Evolutionary conservation across 1,284 basidiomycete species (phyloP).

Genomic region (Coniferiporia weirii): DNA sequence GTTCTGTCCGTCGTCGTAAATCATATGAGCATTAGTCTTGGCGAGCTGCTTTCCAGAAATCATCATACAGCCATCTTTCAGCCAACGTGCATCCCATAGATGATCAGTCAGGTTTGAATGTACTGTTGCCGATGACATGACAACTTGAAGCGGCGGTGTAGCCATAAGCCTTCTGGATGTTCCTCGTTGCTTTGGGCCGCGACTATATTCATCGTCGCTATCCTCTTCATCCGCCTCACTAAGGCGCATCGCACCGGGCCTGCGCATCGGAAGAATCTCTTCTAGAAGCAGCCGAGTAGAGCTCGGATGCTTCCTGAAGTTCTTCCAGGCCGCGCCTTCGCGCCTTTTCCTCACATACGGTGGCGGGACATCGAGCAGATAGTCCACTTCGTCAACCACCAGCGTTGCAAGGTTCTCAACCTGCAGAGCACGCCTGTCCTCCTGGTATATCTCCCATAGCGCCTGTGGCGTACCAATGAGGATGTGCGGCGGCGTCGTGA

Average conservation of each 20-base stretch:
- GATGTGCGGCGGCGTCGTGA: constrained; percentile 50
- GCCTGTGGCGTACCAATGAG: constrained; percentile 70
- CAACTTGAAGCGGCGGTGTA: constrained; percentile 10
- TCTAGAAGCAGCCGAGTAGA: constrained; percentile 56
- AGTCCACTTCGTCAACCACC: constrained; percentile 72
- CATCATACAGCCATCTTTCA: constrained; percentile 5
- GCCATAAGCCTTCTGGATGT: neutral
- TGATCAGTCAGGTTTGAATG: constrained; percentile 9
- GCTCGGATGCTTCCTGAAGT: constrained; percentile 48
- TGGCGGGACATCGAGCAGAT: constrained; percentile 50
- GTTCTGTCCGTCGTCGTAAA: constrained; percentile 26
- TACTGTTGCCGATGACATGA: constrained; percentile 18
- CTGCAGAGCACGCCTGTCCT: constrained; percentile 39
- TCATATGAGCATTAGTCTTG: constrained; percentile 22
- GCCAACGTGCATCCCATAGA: constrained; percentile 12
- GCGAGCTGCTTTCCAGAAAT: constrained; percentile 15
- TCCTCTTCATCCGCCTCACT: constrained; percentile 1
- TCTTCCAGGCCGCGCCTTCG: constrained; percentile 34
- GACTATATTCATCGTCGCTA: constrained; percentile 25
- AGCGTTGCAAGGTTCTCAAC: constrained; percentile 47
- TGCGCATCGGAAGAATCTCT: constrained; percentile 29
- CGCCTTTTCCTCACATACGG: constrained; percentile 34
- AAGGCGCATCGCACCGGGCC: constrained; percentile 12
- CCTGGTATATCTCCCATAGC: constrained; percentile 48
- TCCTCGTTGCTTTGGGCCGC: neutral